Conservation (phyloP, 352 stramenopile species). For the Globisporangium uncinulatum region DNA sequence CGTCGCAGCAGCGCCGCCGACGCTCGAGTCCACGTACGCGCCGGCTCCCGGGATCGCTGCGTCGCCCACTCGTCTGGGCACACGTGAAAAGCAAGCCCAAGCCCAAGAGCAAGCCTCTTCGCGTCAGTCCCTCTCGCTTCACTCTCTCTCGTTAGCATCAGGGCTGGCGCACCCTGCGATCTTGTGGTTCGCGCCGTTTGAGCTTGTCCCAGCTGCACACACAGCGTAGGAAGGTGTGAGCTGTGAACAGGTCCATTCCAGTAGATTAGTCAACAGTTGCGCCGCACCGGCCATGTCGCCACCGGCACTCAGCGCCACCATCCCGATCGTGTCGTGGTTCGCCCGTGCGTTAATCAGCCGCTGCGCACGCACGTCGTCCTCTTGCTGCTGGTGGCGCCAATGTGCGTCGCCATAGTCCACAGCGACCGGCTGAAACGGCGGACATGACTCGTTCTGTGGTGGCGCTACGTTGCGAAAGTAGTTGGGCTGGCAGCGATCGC, state of each 20-base stretch:
- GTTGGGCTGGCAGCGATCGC: slow-evolving; percentile 82
- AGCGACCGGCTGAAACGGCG: slow-evolving; percentile 62
- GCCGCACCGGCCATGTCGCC: slow-evolving; percentile 50
- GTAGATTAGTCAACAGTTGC: slow-evolving; percentile 1
- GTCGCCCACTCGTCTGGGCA: slow-evolving; percentile 79
- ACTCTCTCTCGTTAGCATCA: background rate
- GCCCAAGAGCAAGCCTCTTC: background rate
- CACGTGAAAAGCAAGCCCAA: too few relatives aligned
- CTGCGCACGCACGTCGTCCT: slow-evolving; percentile 4
- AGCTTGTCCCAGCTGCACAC: slow-evolving; percentile 69
- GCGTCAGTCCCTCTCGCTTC: background rate
- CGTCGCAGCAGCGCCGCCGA: slow-evolving; percentile 80
- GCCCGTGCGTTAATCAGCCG: slow-evolving; percentile 30
- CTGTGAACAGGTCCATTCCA: background rate
- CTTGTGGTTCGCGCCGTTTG: slow-evolving; percentile 88
- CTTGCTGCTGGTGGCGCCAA: background rate
- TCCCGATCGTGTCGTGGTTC: slow-evolving; percentile 92
- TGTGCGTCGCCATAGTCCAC: too few relatives aligned
- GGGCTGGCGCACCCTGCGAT: slow-evolving; percentile 53
- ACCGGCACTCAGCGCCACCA: slow-evolving; percentile 60
- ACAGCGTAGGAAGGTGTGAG: background rate
- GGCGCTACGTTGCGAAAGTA: slow-evolving; percentile 85
- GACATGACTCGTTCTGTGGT: slow-evolving; percentile 62
- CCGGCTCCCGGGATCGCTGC: slow-evolving; percentile 76
- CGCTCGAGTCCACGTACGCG: slow-evolving; percentile 79